phyloP scores from a whole-genome alignment of 2,329 filamentous ascomycete species.

The Pseudofabraea citricarpa region DNA sequence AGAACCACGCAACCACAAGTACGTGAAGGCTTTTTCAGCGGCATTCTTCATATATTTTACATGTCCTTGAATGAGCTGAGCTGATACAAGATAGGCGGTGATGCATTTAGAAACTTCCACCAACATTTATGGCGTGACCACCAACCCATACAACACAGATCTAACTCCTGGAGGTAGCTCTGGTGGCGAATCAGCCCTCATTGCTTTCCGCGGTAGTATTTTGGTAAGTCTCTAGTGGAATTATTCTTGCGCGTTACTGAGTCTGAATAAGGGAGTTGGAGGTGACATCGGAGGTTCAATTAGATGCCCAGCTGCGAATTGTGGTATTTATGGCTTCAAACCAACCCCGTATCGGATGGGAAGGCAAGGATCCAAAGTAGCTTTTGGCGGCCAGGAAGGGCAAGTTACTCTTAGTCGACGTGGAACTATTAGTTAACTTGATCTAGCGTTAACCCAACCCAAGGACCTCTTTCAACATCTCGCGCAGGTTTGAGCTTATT shows the following conservation, averaged over 20 bases:
- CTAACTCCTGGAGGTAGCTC: constrained; percentile 56
- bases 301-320: constrained; percentile 8
- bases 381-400: constrained; percentile 8
- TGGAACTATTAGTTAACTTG: not conserved
- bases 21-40: too few relatives aligned
- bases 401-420: not conserved
- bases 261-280: constrained; percentile 9
- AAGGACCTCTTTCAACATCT: constrained; percentile 47
- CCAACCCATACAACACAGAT: constrained; percentile 44
- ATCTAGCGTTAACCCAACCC: constrained; percentile 34
- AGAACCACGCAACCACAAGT: constrained; percentile 56
- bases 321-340: constrained; percentile 10
- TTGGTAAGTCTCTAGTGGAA: constrained; percentile 19
- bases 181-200: constrained; percentile 53
- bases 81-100: constrained; percentile 29
- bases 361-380: constrained; percentile 2
- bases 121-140: constrained; percentile 51
- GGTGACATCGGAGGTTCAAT: constrained; percentile 16
- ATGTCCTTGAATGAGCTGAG: constrained; percentile 15
- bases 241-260: not conserved
- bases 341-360: constrained; percentile 7
- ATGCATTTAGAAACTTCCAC: constrained; percentile 47
- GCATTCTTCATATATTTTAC: too few relatives aligned
- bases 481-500: constrained; percentile 39
- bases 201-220: constrained; percentile 36